These are phyloP conservation scores for Vigna radiata DNA, from an alignment of 306 rosid species.

Conservation along the genomic window DNA sequence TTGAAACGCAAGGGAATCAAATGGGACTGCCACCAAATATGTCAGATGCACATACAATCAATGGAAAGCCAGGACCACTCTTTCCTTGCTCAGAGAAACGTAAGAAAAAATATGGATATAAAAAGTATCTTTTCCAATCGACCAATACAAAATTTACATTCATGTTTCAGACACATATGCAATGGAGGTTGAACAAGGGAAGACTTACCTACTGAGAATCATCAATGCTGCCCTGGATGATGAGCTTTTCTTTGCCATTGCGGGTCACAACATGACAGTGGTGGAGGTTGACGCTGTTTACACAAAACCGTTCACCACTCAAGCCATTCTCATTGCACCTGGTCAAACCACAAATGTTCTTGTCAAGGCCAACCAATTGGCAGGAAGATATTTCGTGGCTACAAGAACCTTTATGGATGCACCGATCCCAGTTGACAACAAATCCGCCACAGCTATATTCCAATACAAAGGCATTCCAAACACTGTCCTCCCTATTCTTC, in stretches of 20 bases:
- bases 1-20: constrained; percentile 69
- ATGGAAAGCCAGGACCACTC: constrained; percentile 93
- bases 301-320: constrained; percentile 80
- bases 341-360: constrained; percentile 91
- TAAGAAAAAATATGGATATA: constrained; percentile 1
- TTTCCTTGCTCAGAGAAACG: constrained; percentile 92
- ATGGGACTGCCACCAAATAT: constrained; percentile 86
- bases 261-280: constrained; percentile 79
- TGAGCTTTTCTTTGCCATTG: constrained; percentile 78
- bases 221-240: constrained; percentile 58
- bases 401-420: constrained; percentile 78
- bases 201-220: constrained; percentile 77
- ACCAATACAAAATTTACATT: neutral
- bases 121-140: no score
- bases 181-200: constrained; percentile 78
- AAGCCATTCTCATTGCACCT: constrained; percentile 73
- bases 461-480: constrained; percentile 77
- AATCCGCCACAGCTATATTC: constrained; percentile 79
- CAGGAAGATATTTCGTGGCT: constrained; percentile 74
- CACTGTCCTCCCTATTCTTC: constrained; percentile 72
- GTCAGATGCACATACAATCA: constrained; percentile 92
- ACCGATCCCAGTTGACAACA: constrained; percentile 71
- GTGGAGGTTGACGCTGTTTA: constrained; percentile 94
- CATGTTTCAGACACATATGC: constrained; percentile 67
- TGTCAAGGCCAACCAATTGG: constrained; percentile 65